Base-by-base conservation (phyloP, 208 protist genomes). In the Lotmaria passim region DNA sequence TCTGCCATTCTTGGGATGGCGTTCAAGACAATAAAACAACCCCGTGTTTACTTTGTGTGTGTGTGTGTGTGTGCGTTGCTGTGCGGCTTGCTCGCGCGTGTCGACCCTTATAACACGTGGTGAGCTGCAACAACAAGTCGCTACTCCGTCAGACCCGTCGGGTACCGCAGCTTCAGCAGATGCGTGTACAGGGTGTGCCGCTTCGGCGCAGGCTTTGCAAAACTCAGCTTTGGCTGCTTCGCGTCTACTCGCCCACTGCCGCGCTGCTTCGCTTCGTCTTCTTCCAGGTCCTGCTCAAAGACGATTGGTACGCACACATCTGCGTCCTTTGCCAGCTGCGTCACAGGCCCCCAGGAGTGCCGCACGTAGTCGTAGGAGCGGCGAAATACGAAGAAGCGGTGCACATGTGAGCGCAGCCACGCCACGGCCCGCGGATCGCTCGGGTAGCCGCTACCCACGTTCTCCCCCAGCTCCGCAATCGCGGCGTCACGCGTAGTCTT, bases 401-500 rank as follows among this genome's bases (percentile, higher is more conserved):
- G 91, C 15, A 93, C 51, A 53, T 91, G 85, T 7, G 65, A 73
- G 23, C 87, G 89, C 31, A 96, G 69, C 77, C 85, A 95, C 48
- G 57, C 26, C 75, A 90, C 84, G 12, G 84, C 68, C 23, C 85
- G 82, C 23, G 89, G 87, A 59, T 96, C 92, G 55, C 79, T 90
- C 19, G 87, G 92, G 76, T 95, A 96, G 19, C 89, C 89, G 63
- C 92, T 92, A 44, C 89, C 89, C 23, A 89, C 41, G 48, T 85
- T 79, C 56, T 89, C 75, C 15, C 79, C 82, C 2, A 90, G 73
- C 36, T 39, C 52, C 34, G 73, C 64, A 21, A 90, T 80, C 36
- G 73, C 63, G 17, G 53, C 33, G 33, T 96, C 92, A 34, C 92
- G 89, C 44, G 83, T 88, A 36, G 83, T 81, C 55, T 99, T 99